A percentile compares a stretch with the other conserved stretches of the same genome.
These are phyloP conservation scores for Colletotrichum gloeosporioides DNA, from an alignment of 2,329 filamentous ascomycete species.

Conservation along the genomic window DNA sequence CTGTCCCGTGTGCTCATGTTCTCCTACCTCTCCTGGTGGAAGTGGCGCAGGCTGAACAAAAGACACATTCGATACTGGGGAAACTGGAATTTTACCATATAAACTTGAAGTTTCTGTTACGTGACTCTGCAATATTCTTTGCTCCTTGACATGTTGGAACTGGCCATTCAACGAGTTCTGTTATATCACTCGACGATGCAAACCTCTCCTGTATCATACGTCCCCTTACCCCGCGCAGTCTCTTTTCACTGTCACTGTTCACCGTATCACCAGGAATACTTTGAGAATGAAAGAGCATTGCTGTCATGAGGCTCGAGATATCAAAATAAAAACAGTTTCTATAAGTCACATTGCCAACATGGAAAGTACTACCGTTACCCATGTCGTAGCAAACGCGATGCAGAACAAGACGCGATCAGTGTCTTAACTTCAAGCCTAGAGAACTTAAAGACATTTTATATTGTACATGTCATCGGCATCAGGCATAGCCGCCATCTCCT, in stretches of 20 bases:
- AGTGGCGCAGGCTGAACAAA: no score
- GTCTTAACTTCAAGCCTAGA: no score
- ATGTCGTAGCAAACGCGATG: no score
- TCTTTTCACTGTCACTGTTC: neutral
- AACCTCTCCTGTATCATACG: neutral
- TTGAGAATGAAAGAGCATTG: no score
- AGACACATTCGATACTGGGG: neutral
- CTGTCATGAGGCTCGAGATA: no score
- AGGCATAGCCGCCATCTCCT: neutral
- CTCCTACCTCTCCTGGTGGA: neutral
- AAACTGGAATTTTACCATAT: accelerated
- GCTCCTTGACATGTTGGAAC: neutral
- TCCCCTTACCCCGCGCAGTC: neutral
- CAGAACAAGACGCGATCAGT: no score
- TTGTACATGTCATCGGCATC: neutral
- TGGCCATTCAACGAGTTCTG: neutral
- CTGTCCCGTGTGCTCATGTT: neutral
- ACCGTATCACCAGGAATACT: no score
- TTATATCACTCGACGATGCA: neutral
- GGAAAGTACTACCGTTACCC: accelerated
- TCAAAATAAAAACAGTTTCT: neutral
- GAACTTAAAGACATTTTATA: neutral
- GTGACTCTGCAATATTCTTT: neutral
- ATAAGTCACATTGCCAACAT: neutral
- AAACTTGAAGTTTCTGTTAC: accelerated